These are phyloP conservation scores for Kuraishia floccosa DNA, from an alignment of 805 yeast genomes.

Conservation along the genomic window DNA sequence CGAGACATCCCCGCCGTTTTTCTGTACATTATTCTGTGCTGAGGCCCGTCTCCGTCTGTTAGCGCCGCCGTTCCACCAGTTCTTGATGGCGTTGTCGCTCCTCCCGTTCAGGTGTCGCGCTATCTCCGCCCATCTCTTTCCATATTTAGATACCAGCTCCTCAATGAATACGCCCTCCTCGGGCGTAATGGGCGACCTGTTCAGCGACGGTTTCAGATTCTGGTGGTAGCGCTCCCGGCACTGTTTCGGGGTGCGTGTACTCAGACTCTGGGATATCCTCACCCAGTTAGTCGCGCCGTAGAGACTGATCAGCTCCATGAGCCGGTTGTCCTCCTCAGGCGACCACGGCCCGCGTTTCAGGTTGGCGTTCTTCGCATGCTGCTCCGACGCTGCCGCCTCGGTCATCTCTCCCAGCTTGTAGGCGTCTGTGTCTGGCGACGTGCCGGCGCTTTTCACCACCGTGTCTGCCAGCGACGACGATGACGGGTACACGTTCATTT, in stretches of 20 bases:
- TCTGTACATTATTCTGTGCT: too few species aligned
- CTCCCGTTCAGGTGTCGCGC: slow-evolving; percentile 82
- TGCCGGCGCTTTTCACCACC: too few species aligned
- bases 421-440: too few species aligned
- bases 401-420: too few species aligned
- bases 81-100: slow-evolving; percentile 83
- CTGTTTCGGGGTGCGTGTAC: slow-evolving; percentile 80
- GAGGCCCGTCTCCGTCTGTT: slow-evolving; percentile 60
- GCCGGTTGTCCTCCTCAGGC: slow-evolving; percentile 66
- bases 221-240: slow-evolving; percentile 89
- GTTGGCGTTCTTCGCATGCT: too few species aligned
- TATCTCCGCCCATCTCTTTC: slow-evolving; percentile 91
- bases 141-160: slow-evolving; percentile 64
- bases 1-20: too few species aligned
- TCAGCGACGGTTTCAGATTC: slow-evolving; percentile 75
- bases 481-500: too few species aligned
- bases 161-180: slow-evolving; percentile 82
- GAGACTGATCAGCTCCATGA: slow-evolving; percentile 54
- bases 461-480: too few species aligned
- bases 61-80: slow-evolving; percentile 97
- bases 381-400: too few species aligned
- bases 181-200: slow-evolving; percentile 70
- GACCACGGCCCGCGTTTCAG: slow-evolving; percentile 81
- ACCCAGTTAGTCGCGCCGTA: slow-evolving; percentile 89
- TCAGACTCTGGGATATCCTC: slow-evolving; percentile 60